Base-by-base conservation (phyloP, 257 asterid genomes). In the Sherardia arvensis region DNA sequence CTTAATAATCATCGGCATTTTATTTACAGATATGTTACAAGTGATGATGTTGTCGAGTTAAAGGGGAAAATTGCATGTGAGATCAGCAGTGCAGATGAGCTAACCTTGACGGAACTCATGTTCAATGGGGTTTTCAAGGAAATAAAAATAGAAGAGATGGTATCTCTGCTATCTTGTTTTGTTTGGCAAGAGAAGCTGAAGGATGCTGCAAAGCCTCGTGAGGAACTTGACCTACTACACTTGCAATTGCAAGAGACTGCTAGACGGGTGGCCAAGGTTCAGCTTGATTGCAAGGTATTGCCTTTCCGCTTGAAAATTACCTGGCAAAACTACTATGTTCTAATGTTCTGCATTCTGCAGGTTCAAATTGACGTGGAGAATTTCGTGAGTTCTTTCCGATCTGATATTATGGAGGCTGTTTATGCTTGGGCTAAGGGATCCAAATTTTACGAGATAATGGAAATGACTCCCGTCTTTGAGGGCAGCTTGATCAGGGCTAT, bases 401-500 rank as follows among this genome's bases (percentile, higher is more conserved):
- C 95, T 55, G 99, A 92, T 81, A 84, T 92, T 59, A 92, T 92
- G 99, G 96, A 89, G 83, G 91, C 99, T 1, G 91, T 89, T 58
- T 89, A 83, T 72, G 87, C 89, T 15, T 89, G 99, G 99, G 95
- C 96, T 22, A 84, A 75, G 78, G 97, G 99, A 56, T 87, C 94
- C 33, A 92, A 89, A 66, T 92, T 92, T 66, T 92, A 83, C 21
- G 95, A 89, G 80, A 89, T 92, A 6, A 92, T 87, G 99, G 95
- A 92, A 69, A 82, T 86, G 68, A 80, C 97, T 1, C 96, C 89
- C 17, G 99, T 92, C 62, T 92, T 92, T n/a, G 99, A 92, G 78
- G 99, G 99, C 34, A 92, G 99, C 66, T 84, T 92, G 79, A 92
- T 92, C 69, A 84, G 99, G 48, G 99, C 99, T 69, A 92, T 92